Evolutionary conservation across 139 green algal genomes (phyloP).

Genomic region (Trebouxia sp.): DNA sequence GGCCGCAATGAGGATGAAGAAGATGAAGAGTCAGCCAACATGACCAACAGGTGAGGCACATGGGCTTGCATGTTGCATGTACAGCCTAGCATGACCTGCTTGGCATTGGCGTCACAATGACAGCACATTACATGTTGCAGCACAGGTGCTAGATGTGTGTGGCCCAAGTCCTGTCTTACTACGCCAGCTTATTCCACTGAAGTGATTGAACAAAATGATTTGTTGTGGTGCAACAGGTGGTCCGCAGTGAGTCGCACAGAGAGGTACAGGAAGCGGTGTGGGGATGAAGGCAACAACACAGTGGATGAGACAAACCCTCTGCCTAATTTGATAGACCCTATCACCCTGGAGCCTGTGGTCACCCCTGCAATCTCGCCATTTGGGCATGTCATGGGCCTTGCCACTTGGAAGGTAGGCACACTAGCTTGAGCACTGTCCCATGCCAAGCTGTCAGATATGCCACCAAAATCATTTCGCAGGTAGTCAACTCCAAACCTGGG

Average conservation of each 20-base stretch:
- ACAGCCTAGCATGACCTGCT: not conserved
- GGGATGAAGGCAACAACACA: not conserved
- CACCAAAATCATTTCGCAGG: not conserved
- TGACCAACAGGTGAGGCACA: conserved; percentile 50
- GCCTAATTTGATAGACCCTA: conserved; percentile 79
- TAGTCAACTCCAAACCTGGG: too few species aligned
- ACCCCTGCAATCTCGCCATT: conserved; percentile 81
- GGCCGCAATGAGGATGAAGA: conserved; percentile 26
- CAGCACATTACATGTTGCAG: too few species aligned
- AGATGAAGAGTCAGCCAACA: conserved; percentile 50
- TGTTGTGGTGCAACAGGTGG: conserved; percentile 59
- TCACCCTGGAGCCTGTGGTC: conserved; percentile 81
- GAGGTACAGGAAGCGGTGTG: conserved; percentile 72
- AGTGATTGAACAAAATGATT: conserved; percentile 10
- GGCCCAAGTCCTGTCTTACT: too few species aligned
- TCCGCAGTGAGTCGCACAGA: conserved; percentile 63
- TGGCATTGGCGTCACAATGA: too few species aligned
- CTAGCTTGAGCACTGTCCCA: too few species aligned
- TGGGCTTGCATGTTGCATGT: not conserved
- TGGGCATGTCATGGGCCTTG: conserved; percentile 90
- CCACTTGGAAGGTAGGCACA: conserved; percentile 85
- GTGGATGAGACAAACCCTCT: conserved; percentile 67
- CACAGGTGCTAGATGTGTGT: too few species aligned
- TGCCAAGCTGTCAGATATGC: not conserved
- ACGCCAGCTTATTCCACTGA: conserved; percentile 5